phyloP scores from a whole-genome alignment of 139 green algal species.

The Pseudopediastrum boryanum region DNA sequence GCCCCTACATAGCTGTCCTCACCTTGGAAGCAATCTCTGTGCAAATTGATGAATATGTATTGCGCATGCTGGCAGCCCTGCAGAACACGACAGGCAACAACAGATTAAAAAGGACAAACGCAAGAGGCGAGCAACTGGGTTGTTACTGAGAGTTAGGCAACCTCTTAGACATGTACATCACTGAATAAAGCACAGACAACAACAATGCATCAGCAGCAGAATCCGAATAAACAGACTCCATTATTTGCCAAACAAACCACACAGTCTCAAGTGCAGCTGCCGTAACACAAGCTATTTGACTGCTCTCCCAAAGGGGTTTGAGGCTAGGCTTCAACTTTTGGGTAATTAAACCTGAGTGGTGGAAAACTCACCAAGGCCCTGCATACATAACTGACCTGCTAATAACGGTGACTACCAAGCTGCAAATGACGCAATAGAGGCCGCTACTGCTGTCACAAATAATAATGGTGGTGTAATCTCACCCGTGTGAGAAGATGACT shows the following conservation, averaged over 20 bases:
- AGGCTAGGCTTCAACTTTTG: background rate
- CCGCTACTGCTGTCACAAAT: background rate
- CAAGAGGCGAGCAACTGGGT: no score
- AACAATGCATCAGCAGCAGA: background rate
- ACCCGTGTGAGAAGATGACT: conserved; percentile 34
- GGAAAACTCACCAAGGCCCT: background rate
- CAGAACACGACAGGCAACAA: no score
- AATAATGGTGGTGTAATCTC: background rate
- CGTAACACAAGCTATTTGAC: background rate
- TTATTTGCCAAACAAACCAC: background rate
- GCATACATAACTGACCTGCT: background rate
- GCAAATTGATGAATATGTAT: conserved; percentile 33
- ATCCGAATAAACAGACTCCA: background rate
- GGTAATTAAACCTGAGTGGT: background rate
- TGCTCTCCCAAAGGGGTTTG: background rate
- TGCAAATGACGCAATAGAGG: background rate
- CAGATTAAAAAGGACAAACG: no score
- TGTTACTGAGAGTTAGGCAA: no score
- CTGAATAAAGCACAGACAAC: no score
- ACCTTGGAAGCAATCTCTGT: conserved; percentile 28
- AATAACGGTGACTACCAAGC: background rate
- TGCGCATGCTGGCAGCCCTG: conserved; percentile 38
- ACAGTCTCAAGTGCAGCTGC: background rate
- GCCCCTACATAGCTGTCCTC: no score
- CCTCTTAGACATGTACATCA: no score